Conservation (phyloP, 306 rosid species). For the Trifolium subterraneum region DNA sequence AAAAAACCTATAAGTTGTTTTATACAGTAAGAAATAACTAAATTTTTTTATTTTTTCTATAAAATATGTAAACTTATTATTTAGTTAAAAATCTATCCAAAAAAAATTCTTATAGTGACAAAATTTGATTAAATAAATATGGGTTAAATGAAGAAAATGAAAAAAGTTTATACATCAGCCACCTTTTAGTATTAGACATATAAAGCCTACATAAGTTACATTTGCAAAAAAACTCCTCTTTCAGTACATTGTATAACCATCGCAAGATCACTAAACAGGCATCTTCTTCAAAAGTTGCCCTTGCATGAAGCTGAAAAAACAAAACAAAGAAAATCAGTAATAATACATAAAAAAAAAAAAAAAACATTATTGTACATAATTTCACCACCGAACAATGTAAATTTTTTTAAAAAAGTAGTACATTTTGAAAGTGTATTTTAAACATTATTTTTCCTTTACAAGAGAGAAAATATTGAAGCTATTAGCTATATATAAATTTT, state of each 20-base stretch:
- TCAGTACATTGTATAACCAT: not conserved
- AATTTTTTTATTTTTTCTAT: too few relatives aligned
- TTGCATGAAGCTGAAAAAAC: constrained; percentile 56
- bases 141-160: not conserved
- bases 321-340: not conserved
- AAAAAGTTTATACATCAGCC: not conserved
- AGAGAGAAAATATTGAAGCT: too few relatives aligned
- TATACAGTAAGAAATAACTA: too few relatives aligned
- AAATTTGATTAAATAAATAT: not conserved
- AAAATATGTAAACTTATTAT: too few relatives aligned
- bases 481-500: not conserved
- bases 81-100: too few relatives aligned
- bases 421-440: too few relatives aligned
- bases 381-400: too few relatives aligned
- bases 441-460: not conserved
- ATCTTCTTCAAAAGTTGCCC: constrained; percentile 74
- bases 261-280: constrained; percentile 49
- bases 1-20: too few relatives aligned
- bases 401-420: too few relatives aligned
- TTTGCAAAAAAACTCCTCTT: not conserved
- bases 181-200: not conserved
- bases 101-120: too few relatives aligned
- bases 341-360: not conserved
- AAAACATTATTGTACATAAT: not conserved
- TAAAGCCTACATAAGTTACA: not conserved